Evolutionary conservation across 2,329 filamentous ascomycete genomes (phyloP).

Genomic region (Aspergillus intermedius): DNA sequence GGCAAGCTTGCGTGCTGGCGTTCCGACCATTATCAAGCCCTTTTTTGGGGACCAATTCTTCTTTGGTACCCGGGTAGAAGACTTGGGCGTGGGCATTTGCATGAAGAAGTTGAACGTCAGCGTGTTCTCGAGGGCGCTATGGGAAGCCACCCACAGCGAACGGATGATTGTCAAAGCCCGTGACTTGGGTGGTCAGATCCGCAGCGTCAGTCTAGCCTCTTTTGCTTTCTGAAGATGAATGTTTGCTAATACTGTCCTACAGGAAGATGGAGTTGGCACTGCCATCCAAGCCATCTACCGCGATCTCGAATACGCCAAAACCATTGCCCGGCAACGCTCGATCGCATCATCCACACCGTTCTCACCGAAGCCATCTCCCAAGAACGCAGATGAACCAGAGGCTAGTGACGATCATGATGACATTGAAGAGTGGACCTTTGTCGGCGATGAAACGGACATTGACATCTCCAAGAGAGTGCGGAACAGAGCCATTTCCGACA

Average conservation of each 20-base stretch:
- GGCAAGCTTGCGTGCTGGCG: slow-evolving; percentile 79
- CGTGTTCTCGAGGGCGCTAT: slow-evolving; percentile 76
- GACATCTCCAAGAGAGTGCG: slow-evolving; percentile 33
- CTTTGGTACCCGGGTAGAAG: slow-evolving; percentile 82
- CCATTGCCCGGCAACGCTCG: slow-evolving; percentile 62
- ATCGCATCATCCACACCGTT: slow-evolving; percentile 31
- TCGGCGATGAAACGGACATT: slow-evolving; percentile 57
- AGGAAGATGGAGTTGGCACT: slow-evolving; percentile 85
- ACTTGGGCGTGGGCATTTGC: slow-evolving; percentile 84
- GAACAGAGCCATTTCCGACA: slow-evolving; percentile 23
- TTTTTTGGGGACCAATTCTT: slow-evolving; percentile 99
- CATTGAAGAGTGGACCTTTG: slow-evolving; percentile 85
- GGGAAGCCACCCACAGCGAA: slow-evolving; percentile 84
- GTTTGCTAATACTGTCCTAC: slow-evolving; percentile 18
- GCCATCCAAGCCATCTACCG: slow-evolving; percentile 92
- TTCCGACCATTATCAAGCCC: slow-evolving; percentile 89
- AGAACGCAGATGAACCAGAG: slow-evolving; percentile 30
- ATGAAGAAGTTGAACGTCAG: slow-evolving; percentile 85
- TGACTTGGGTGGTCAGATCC: slow-evolving; percentile 77
- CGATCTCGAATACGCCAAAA: slow-evolving; percentile 86
- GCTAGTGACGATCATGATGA: slow-evolving; percentile 53
- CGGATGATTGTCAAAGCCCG: slow-evolving; percentile 85
- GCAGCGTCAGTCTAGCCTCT: slow-evolving; percentile 55
- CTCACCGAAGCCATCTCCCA: slow-evolving; percentile 27
- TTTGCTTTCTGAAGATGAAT: background rate